phyloP scores from a whole-genome alignment of 306 rosid species.

The Phaseolus lunatus region DNA sequence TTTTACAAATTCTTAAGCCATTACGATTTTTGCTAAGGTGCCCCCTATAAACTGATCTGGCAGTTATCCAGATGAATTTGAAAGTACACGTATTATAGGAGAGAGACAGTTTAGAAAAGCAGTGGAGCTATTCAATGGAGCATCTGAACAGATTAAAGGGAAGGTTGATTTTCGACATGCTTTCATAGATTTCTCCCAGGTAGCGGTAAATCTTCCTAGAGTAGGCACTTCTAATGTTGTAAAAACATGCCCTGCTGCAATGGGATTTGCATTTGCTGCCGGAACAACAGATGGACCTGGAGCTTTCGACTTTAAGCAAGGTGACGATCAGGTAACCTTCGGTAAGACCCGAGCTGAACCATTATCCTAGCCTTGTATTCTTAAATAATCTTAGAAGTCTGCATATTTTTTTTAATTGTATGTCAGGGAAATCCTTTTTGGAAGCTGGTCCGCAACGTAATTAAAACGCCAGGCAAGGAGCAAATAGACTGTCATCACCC shows the following conservation, averaged over 20 bases:
- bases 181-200: conserved; percentile 84
- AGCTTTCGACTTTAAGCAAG: conserved; percentile 96
- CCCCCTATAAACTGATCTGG: conserved; percentile 42
- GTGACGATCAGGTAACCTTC: conserved; percentile 78
- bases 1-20: conserved; percentile 33
- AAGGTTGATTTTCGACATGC: conserved; percentile 85
- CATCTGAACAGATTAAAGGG: conserved; percentile 80
- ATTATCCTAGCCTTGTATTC: conserved; percentile 28
- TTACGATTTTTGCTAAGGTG: conserved; percentile 40
- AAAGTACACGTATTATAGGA: conserved; percentile 91
- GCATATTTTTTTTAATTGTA: conserved; percentile 36
- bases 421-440: conserved; percentile 92
- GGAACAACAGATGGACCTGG: conserved; percentile 99
- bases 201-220: conserved; percentile 65
- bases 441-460: conserved; percentile 75
- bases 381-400: conserved; percentile 18
- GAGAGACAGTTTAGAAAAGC: conserved; percentile 91
- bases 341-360: conserved; percentile 20
- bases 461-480: conserved; percentile 75
- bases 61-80: conserved; percentile 98
- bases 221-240: conserved; percentile 61
- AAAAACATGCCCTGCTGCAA: conserved; percentile 96
- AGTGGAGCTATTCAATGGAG: conserved; percentile 74
- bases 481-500: conserved; percentile 85
- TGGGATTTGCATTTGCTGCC: conserved; percentile 98